phyloP scores from a whole-genome alignment of 1,284 basidiomycete species.

The Rhodotorula sp. region DNA sequence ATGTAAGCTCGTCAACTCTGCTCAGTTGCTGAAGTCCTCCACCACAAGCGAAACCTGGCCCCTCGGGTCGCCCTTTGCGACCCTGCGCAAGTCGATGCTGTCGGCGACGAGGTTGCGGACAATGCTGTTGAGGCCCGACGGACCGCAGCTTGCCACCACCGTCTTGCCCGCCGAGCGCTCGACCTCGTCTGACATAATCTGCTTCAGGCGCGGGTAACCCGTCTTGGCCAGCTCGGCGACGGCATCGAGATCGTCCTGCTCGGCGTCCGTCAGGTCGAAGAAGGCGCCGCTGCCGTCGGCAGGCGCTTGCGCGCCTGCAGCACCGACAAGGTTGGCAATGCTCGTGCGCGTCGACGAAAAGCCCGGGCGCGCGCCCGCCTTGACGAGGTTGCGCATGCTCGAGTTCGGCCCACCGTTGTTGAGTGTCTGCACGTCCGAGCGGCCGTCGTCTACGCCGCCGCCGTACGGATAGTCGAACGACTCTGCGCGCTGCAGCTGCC shows the following conservation, averaged over 20 bases:
- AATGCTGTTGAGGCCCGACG: conserved; percentile 41
- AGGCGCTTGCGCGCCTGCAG: not conserved
- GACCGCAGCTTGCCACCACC: conserved; percentile 44
- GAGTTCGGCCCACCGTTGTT: conserved; percentile 4
- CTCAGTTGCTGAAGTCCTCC: conserved; percentile 32
- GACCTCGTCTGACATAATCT: conserved; percentile 44
- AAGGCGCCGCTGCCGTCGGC: conserved; percentile 50
- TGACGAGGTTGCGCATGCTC: conserved; percentile 16
- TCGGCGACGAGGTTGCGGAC: conserved; percentile 44
- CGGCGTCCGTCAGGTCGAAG: conserved; percentile 65
- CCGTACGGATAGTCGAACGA: conserved; percentile 14
- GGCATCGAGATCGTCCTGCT: conserved; percentile 66
- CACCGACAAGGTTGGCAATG: not conserved
- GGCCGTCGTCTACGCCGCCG: conserved; percentile 14
- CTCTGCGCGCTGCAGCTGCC: conserved; percentile 9
- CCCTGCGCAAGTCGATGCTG: conserved; percentile 42
- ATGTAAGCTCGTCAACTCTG: too few species aligned
- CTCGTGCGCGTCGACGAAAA: conserved; percentile 7
- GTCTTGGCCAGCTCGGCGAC: conserved; percentile 69
- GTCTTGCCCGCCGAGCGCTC: conserved; percentile 38
- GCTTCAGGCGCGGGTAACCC: conserved; percentile 65
- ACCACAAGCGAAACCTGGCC: conserved; percentile 35
- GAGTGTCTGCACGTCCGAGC: conserved; percentile 21
- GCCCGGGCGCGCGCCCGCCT: not conserved
- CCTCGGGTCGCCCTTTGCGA: conserved; percentile 31